These are phyloP conservation scores for Elongisporangium prolatum DNA, from an alignment of 352 stramenopile species.

Conservation along the genomic window DNA sequence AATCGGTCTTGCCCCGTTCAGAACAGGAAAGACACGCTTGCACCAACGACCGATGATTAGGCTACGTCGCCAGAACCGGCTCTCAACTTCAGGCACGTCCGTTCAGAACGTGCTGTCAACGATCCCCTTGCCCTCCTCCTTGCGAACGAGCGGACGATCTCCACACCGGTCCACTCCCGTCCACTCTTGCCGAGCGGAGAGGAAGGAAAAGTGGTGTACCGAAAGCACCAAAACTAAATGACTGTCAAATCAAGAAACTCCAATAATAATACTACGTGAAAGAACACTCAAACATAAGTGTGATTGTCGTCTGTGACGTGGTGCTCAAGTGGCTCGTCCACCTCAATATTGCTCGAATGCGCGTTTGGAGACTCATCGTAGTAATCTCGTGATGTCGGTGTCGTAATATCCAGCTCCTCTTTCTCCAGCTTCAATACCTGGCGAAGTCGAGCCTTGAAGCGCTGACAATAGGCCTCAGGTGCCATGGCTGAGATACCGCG, in stretches of 20 bases:
- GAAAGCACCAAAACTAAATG: neutral
- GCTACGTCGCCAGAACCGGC: neutral
- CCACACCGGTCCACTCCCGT: neutral
- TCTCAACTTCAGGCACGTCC: neutral
- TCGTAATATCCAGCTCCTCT: neutral
- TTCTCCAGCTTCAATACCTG: slow-evolving; percentile 33
- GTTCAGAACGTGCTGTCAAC: neutral
- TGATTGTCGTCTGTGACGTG: neutral
- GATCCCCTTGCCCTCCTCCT: neutral
- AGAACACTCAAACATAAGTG: neutral
- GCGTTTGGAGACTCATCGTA: neutral
- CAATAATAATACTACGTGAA: neutral
- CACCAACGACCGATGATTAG: neutral
- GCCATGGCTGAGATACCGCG: slow-evolving; percentile 63
- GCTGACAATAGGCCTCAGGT: slow-evolving; percentile 56
- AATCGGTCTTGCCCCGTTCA: neutral
- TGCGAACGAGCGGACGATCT: neutral
- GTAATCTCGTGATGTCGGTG: neutral
- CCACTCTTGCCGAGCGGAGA: neutral
- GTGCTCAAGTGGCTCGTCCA: neutral
- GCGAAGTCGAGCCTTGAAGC: slow-evolving; percentile 52
- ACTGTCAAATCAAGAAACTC: neutral
- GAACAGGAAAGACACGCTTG: neutral
- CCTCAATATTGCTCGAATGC: neutral
- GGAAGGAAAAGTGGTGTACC: neutral